Conservation (phyloP, 2,329 filamentous ascomycete species). For the Botrytis aclada region DNA sequence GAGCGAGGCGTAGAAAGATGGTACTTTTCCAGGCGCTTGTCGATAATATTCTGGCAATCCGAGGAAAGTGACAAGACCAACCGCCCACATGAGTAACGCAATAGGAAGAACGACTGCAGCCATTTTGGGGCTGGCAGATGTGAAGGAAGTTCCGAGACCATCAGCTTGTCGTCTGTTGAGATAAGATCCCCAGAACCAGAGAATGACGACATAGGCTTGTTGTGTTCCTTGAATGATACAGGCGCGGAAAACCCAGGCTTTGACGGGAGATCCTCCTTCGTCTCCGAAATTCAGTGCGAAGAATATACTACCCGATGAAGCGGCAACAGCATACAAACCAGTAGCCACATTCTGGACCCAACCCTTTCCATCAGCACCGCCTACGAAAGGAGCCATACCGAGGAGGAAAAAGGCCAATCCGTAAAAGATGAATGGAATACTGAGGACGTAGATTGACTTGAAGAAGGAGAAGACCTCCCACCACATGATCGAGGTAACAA, state of each 20-base stretch:
- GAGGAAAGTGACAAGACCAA: constrained; percentile 54
- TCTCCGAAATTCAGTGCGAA: constrained; percentile 67
- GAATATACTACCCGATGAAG: constrained; percentile 60
- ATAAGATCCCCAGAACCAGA: constrained; percentile 65
- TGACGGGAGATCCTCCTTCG: constrained; percentile 59
- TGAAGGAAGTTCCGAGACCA: constrained; percentile 40
- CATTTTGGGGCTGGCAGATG: constrained; percentile 42
- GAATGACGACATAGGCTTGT: constrained; percentile 60
- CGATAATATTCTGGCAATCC: constrained; percentile 67
- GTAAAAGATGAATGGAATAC: constrained; percentile 56
- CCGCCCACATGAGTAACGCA: constrained; percentile 53
- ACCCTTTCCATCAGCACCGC: constrained; percentile 41
- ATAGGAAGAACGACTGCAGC: constrained; percentile 55
- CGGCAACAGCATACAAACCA: constrained; percentile 59
- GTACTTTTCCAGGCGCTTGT: constrained; percentile 59
- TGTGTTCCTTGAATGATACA: constrained; percentile 65
- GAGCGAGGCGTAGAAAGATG: constrained; percentile 62
- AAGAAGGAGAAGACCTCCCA: constrained; percentile 59
- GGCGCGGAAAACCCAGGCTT: constrained; percentile 65
- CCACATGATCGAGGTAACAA: constrained; percentile 57
- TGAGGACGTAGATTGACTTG: constrained; percentile 48
- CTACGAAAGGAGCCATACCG: constrained; percentile 56
- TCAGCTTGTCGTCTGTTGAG: constrained; percentile 24
- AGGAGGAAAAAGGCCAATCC: constrained; percentile 60
- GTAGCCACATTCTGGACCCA: constrained; percentile 55